A percentile compares a stretch with the other conserved stretches of the same genome.
Conservation (phyloP, 768 basidiomycete genomes). For the Podaxis sp. region DNA sequence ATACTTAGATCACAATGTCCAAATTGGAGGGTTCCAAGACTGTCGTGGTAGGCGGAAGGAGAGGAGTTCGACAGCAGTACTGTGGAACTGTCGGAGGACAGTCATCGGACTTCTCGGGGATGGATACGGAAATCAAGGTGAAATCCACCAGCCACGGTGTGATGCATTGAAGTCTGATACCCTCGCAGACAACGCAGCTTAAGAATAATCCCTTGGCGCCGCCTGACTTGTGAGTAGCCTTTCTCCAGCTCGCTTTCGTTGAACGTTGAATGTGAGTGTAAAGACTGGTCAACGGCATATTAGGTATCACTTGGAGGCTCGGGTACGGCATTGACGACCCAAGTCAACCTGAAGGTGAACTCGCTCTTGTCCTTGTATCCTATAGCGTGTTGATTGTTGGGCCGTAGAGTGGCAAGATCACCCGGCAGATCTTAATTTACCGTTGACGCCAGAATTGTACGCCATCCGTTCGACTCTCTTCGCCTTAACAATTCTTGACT, state of each 20-base stretch:
- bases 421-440: constrained; percentile 52
- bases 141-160: not conserved
- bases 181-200: constrained; percentile 43
- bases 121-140: constrained; percentile 62
- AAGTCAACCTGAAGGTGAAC: constrained; percentile 54
- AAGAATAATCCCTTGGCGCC: constrained; percentile 57
- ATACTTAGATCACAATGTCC: constrained; percentile 48
- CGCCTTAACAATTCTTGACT: not conserved
- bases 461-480: constrained; percentile 21
- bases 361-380: not conserved
- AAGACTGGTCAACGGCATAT: constrained; percentile 55
- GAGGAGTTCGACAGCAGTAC: constrained; percentile 49
- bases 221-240: constrained; percentile 52
- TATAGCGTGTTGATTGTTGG: not conserved
- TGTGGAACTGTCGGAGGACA: constrained; percentile 65
- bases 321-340: constrained; percentile 56
- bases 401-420: constrained; percentile 57
- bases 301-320: constrained; percentile 62
- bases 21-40: constrained; percentile 56
- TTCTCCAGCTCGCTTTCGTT: not conserved
- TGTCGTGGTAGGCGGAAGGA: constrained; percentile 54
- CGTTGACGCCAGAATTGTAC: constrained; percentile 49
- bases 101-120: constrained; percentile 55
- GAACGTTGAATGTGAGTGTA: not conserved
- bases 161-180: too few relatives aligned